Evolutionary conservation across 2,329 filamentous ascomycete species (phyloP).

Genomic region (Xylaria sp.): DNA sequence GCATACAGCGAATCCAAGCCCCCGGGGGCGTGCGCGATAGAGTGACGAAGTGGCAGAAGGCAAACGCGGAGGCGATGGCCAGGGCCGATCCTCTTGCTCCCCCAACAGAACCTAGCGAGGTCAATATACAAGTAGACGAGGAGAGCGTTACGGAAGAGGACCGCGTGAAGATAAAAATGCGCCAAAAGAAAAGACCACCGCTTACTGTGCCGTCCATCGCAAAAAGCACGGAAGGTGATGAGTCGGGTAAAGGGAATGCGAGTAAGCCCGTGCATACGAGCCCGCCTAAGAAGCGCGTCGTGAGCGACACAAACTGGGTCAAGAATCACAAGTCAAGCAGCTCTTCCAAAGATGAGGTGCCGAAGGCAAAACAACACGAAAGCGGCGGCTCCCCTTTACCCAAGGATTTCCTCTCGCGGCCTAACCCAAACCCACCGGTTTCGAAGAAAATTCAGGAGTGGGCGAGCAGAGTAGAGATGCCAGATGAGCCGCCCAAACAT

Average conservation of each 20-base stretch:
- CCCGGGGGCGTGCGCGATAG: slow-evolving; percentile 78
- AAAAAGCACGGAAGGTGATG: slow-evolving; percentile 45
- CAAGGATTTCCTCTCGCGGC: slow-evolving; percentile 65
- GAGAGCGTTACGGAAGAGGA: slow-evolving; percentile 71
- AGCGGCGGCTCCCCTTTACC: slow-evolving; percentile 60
- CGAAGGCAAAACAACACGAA: slow-evolving; percentile 48
- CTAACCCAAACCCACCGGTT: slow-evolving; percentile 64
- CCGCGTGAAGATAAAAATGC: slow-evolving; percentile 65
- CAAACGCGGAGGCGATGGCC: slow-evolving; percentile 73
- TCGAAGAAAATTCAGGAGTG: slow-evolving; percentile 71
- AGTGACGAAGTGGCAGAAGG: slow-evolving; percentile 85
- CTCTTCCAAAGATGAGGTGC: slow-evolving; percentile 55
- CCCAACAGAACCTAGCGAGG: slow-evolving; percentile 68
- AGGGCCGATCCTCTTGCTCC: slow-evolving; percentile 61
- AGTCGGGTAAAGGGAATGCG: slow-evolving; percentile 49
- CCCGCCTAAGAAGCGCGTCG: slow-evolving; percentile 87
- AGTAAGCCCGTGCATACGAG: slow-evolving; percentile 58
- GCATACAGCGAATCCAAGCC: slow-evolving; percentile 67
- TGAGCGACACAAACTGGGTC: slow-evolving; percentile 93
- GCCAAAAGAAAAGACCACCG: slow-evolving; percentile 55
- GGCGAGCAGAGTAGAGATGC: slow-evolving; percentile 65
- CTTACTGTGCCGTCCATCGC: slow-evolving; percentile 47
- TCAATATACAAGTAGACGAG: slow-evolving; percentile 69
- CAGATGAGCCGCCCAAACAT: slow-evolving; percentile 54
- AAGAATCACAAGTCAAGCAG: slow-evolving; percentile 66